These are phyloP conservation scores for Blastocystis sp. DNA, from an alignment of 352 stramenopile species.

Conservation along the genomic window DNA sequence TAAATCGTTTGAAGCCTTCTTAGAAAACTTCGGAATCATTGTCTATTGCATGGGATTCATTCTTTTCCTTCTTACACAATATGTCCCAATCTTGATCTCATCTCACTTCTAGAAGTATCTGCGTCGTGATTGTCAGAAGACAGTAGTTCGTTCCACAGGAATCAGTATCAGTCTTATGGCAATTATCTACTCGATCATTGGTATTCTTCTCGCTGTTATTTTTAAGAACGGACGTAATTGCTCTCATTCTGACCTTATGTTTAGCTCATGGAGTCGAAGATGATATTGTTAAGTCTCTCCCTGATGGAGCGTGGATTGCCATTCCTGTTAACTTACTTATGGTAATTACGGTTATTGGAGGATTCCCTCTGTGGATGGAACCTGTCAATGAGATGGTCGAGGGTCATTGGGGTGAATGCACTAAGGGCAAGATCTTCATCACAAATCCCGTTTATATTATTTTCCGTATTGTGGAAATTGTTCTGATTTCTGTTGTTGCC, in stretches of 20 bases:
- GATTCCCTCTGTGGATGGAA: conserved; percentile 58
- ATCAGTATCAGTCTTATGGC: conserved; percentile 45
- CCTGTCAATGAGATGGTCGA: conserved; percentile 58
- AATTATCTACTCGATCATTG: conserved; percentile 17
- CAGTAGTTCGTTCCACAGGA: conserved; percentile 39
- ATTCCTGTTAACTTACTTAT: conserved; percentile 53
- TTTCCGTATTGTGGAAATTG: conserved; percentile 56
- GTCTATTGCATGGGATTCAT: conserved; percentile 62
- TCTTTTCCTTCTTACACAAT: conserved; percentile 58
- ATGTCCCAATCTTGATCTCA: not conserved
- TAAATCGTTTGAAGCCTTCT: conserved; percentile 45
- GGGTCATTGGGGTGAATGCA: conserved; percentile 44
- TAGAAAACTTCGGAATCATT: conserved; percentile 59
- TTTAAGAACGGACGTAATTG: conserved; percentile 36
- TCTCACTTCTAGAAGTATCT: conserved; percentile 47
- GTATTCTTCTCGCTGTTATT: conserved; percentile 29
- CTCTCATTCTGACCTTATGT: not conserved
- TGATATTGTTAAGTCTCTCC: conserved; percentile 53
- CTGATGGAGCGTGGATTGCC: not conserved
- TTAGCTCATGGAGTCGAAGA: conserved; percentile 27
- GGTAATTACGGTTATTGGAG: conserved; percentile 59
- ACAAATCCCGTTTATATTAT: conserved; percentile 43
- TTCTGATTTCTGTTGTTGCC: conserved; percentile 45
- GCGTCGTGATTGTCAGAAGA: conserved; percentile 40
- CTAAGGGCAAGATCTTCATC: conserved; percentile 37